Base-by-base conservation (phyloP, 441 rosid species). In the Jatropha podagrica region DNA sequence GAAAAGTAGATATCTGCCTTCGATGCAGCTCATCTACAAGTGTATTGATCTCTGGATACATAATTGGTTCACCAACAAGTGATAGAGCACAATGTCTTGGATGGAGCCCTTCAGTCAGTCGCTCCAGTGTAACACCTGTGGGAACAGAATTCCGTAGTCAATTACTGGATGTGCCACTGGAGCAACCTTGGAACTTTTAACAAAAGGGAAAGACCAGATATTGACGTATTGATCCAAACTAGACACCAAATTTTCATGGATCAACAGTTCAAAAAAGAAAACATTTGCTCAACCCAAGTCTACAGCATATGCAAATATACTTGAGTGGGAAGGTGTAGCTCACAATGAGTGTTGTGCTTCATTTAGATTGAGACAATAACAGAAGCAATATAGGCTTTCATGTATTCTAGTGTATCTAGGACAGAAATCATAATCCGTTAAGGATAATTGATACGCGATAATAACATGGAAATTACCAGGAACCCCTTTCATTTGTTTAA, bases 401-500 rank as follows among this genome's bases (percentile, higher is more conserved):
- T 1, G 17, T 6, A 5, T 60, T 58, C 20, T 23, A 10, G 52
- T 38, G 4, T 18, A 69, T 27, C 15, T 56, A 15, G 49, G 40
- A 15, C 10, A 60, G 61, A 68, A 41, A 17, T 37, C 65, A 62
- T 71, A 49, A 46, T 20, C 41, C 69, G 65, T 27, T 37, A 49
- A 49, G 26, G 37, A 49, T 14, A 12, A 32, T 63, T 20, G 56
- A 32, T 37, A 71, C 65, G 52, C 51, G 66, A 49, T 27, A 26
- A 65, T 64, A 62, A 77, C 67, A 73, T 58, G 81, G 76, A 37
- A 76, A 37, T 78, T 74, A 93, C 99, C 99, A 84, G 99, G 99
- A 78, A 95, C 97, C 80, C 98, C 98, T 91, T 90, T 93, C 95
- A 93, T 92, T 85, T 93, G 98, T 79, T 92, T 95, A 76, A 95